These are phyloP conservation scores for Protomyces arabidopsidicola DNA, from an alignment of 1,139 yeast species.

Conservation along the genomic window DNA sequence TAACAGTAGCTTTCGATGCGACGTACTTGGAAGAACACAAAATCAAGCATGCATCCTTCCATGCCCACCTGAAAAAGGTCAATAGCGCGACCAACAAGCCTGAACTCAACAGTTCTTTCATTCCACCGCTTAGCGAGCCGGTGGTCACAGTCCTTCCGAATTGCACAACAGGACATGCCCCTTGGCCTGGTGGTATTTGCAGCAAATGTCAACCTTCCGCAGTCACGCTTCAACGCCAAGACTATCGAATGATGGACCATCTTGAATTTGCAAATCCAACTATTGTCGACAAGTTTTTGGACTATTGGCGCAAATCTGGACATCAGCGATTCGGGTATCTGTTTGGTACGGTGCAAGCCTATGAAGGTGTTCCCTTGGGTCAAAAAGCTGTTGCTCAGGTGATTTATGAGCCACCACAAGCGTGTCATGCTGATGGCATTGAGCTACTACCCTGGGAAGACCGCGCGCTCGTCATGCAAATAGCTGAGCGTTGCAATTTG, in stretches of 20 bases:
- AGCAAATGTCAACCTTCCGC: constrained; percentile 98
- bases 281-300: constrained; percentile 75
- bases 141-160: constrained; percentile 57
- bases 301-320: constrained; percentile 86
- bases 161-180: constrained; percentile 78
- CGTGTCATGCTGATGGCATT: constrained; percentile 79
- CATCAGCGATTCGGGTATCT: constrained; percentile 79
- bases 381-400: constrained; percentile 91
- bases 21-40: constrained; percentile 67
- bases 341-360: constrained; percentile 73
- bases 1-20: constrained; percentile 69
- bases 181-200: constrained; percentile 93
- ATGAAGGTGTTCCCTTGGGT: constrained; percentile 83
- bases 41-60: constrained; percentile 85
- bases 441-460: constrained; percentile 62
- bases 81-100: constrained; percentile 45
- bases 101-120: constrained; percentile 54
- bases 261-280: constrained; percentile 77
- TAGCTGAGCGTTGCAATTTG: constrained; percentile 63
- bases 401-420: constrained; percentile 88
- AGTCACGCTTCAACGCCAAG: constrained; percentile 83
- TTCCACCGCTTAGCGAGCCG: constrained; percentile 75
- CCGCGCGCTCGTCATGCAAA: constrained; percentile 49
- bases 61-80: constrained; percentile 70
- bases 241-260: constrained; percentile 94